These are phyloP conservation scores for Hymenoscyphus scutula DNA, from an alignment of 2,329 filamentous ascomycete genomes.

Conservation along the genomic window DNA sequence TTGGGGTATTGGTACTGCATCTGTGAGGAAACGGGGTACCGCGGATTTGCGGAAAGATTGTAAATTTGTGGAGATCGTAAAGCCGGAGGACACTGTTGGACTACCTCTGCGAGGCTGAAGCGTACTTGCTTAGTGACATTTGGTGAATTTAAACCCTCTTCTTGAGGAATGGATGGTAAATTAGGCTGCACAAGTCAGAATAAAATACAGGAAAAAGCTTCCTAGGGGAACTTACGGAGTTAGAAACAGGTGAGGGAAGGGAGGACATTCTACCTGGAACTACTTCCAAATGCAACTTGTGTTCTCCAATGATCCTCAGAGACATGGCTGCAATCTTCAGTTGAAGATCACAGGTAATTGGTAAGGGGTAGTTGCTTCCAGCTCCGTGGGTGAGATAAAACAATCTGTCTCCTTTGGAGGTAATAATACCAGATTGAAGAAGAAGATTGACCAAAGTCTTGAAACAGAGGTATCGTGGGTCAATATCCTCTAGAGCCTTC, in stretches of 20 bases:
- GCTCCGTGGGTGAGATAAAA: neutral
- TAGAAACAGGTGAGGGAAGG: neutral
- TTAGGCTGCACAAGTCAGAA: too few relatives aligned
- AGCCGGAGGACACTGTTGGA: too few relatives aligned
- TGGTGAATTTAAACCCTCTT: too few relatives aligned
- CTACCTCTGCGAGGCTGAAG: too few relatives aligned
- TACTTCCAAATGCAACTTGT: neutral
- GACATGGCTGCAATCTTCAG: slow-evolving; percentile 10
- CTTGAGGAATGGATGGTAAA: too few relatives aligned
- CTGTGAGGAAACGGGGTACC: too few relatives aligned
- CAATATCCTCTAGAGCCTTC: neutral
- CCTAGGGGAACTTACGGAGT: neutral
- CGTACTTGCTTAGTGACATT: too few relatives aligned
- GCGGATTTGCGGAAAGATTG: too few relatives aligned
- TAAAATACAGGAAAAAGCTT: neutral
- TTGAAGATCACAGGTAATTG: neutral
- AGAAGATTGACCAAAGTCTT: neutral
- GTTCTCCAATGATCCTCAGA: neutral
- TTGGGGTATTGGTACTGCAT: too few relatives aligned
- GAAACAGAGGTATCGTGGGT: neutral
- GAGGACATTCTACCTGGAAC: neutral
- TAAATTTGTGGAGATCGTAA: too few relatives aligned
- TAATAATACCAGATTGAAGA: neutral
- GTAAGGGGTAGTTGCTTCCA: neutral
- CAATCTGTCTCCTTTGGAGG: neutral